Evolutionary conservation across 2,329 filamentous ascomycete genomes (phyloP).

Genomic region (Bimuria novae-zelandiae): DNA sequence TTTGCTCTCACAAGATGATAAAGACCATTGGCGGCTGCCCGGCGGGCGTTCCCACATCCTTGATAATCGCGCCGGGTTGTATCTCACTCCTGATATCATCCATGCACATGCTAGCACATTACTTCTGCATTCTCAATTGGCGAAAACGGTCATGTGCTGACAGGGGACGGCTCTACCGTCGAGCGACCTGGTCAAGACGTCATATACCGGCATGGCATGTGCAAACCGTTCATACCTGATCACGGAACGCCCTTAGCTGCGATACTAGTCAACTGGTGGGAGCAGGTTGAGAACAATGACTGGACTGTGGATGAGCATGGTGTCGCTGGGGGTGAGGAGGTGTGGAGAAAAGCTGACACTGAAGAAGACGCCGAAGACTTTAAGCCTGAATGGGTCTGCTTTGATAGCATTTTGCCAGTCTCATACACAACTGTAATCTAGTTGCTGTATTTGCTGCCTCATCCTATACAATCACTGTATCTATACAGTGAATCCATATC

Average conservation of each 20-base stretch:
- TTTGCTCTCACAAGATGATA: background rate
- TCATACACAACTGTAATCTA: background rate
- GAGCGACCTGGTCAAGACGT: background rate
- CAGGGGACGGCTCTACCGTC: background rate
- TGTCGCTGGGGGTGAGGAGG: background rate
- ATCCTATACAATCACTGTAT: background rate
- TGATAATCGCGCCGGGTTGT: background rate
- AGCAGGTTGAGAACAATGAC: background rate
- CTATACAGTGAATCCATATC: background rate
- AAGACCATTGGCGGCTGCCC: background rate
- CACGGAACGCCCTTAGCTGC: slow-evolving; percentile 1
- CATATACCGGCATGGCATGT: background rate
- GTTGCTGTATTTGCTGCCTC: background rate
- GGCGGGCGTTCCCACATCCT: background rate
- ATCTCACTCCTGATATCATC: background rate
- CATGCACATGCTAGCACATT: background rate
- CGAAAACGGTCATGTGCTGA: background rate
- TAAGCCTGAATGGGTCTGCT: background rate
- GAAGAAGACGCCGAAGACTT: slow-evolving; percentile 1
- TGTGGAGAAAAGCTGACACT: background rate
- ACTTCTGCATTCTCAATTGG: background rate
- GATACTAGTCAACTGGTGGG: slow-evolving; percentile 1
- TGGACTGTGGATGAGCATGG: background rate
- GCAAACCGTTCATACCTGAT: background rate
- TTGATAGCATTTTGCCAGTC: background rate